Conservation (phyloP, 176 grass and related monocot genomes). For the Poa annua region DNA sequence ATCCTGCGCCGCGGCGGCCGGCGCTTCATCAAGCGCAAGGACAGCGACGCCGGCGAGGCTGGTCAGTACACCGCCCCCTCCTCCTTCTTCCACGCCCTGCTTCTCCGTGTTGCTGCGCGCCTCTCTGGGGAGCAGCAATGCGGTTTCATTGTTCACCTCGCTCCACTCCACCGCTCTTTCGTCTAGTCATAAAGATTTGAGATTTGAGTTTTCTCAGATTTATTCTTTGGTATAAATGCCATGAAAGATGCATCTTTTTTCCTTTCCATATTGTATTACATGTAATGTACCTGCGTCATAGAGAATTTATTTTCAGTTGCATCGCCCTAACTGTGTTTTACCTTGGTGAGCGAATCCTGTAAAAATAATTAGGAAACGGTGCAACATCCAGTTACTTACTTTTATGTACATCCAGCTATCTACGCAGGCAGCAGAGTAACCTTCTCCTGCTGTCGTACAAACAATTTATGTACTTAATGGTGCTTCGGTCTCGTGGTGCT, state of each 20-base stretch:
- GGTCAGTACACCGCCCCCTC: slow-evolving; percentile 41
- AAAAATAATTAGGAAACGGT: too few relatives aligned
- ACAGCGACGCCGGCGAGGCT: slow-evolving; percentile 68
- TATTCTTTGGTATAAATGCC: not conserved
- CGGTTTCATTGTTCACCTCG: not conserved
- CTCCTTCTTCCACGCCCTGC: not conserved
- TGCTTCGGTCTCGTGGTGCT: too few relatives aligned
- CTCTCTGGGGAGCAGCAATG: slow-evolving; percentile 24
- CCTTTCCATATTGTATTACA: too few relatives aligned
- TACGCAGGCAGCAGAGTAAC: too few relatives aligned
- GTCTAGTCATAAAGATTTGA: slow-evolving; percentile 31
- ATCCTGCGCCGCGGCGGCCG: slow-evolving; percentile 63
- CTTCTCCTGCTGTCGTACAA: too few relatives aligned
- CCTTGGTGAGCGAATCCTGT: too few relatives aligned
- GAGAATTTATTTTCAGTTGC: too few relatives aligned
- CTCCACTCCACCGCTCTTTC: slow-evolving; percentile 7
- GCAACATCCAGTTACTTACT: too few relatives aligned
- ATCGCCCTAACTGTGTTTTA: too few relatives aligned
- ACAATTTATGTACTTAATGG: too few relatives aligned
- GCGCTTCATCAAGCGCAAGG: slow-evolving; percentile 87
- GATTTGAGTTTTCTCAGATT: not conserved
- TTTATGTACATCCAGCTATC: too few relatives aligned
- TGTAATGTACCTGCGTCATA: not conserved
- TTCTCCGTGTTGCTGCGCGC: not conserved
- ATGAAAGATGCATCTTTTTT: not conserved